Percentiles rank a stretch among this genome's conserved stretches.
Conservation (phyloP, 441 rosid genomes). For the Hura crepitans region DNA sequence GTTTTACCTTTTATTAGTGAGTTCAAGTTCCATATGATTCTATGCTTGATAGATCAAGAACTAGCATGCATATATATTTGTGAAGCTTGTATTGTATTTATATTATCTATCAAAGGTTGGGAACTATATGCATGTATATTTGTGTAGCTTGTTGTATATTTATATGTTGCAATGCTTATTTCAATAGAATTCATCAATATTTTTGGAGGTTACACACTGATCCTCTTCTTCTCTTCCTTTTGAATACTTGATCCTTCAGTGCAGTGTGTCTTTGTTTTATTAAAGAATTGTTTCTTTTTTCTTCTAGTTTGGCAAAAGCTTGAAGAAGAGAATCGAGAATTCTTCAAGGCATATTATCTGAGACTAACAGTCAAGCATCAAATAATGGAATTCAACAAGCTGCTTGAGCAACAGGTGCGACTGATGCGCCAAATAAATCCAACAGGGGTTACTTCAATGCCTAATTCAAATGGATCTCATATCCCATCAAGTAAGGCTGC, state of each 20-base stretch:
- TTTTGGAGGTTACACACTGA: neutral
- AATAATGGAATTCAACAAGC: slow-evolving; percentile 86
- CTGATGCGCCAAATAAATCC: slow-evolving; percentile 73
- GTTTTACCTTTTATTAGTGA: no score
- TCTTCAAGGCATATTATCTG: slow-evolving; percentile 84
- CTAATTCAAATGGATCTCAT: slow-evolving; percentile 72
- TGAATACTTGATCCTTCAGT: neutral
- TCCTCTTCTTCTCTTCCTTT: neutral
- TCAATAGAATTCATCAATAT: no score
- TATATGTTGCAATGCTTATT: no score
- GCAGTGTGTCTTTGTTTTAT: neutral
- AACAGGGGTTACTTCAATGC: slow-evolving; percentile 49
- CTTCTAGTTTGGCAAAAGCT: slow-evolving; percentile 98
- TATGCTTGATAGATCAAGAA: no score
- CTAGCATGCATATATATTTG: no score
- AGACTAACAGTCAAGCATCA: slow-evolving; percentile 91
- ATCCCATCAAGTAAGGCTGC: slow-evolving; percentile 58
- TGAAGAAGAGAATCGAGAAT: slow-evolving; percentile 94
- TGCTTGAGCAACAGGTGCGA: slow-evolving; percentile 83
- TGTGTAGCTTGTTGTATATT: no score
- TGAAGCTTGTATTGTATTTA: no score
- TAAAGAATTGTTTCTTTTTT: slow-evolving; percentile 12
- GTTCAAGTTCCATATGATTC: no score
- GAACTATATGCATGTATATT: no score
- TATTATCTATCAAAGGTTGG: no score